These are phyloP conservation scores for Coemansia sp. DNA, from an alignment of 192 early-diverging fungal genomes.

Conservation along the genomic window DNA sequence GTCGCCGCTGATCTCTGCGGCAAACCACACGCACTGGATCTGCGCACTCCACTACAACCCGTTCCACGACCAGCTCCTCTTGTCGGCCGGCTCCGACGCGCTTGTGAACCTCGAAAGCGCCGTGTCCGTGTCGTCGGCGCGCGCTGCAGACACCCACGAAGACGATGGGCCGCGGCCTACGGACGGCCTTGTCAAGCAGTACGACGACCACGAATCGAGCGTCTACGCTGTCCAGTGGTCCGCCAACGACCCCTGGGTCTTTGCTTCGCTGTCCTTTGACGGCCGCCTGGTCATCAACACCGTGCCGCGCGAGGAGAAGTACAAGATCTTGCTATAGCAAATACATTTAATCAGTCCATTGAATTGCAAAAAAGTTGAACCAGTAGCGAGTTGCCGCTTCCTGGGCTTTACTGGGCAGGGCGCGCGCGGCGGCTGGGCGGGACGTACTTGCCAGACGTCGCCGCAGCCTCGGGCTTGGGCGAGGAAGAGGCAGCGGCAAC, in stretches of 20 bases:
- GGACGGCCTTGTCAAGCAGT: slow-evolving; percentile 87
- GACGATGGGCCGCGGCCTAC: slow-evolving; percentile 36
- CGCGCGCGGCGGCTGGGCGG: slow-evolving; percentile 36
- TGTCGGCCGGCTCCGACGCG: slow-evolving; percentile 85
- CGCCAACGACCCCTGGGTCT: slow-evolving; percentile 89
- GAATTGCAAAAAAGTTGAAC: too few species aligned
- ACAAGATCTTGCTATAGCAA: slow-evolving; percentile 71
- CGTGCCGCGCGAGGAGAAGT: slow-evolving; percentile 86
- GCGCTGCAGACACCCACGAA: slow-evolving; percentile 24
- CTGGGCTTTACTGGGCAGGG: neutral
- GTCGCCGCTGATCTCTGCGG: slow-evolving; percentile 65
- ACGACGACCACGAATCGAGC: slow-evolving; percentile 94
- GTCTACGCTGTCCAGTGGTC: slow-evolving; percentile 94
- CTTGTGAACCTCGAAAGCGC: slow-evolving; percentile 86
- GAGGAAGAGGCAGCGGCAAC: neutral
- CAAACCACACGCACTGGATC: slow-evolving; percentile 90
- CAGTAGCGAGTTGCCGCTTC: neutral
- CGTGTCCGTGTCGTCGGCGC: slow-evolving; percentile 83
- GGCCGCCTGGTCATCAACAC: slow-evolving; percentile 92
- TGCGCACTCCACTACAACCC: slow-evolving; percentile 85
- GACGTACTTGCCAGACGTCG: slow-evolving; percentile 24
- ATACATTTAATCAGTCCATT: too few species aligned
- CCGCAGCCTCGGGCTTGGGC: neutral
- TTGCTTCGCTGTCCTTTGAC: slow-evolving; percentile 92
- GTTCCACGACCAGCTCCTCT: slow-evolving; percentile 91